Evolutionary conservation across 257 asterid species (phyloP).

Genomic region (Eustoma russellianum): DNA sequence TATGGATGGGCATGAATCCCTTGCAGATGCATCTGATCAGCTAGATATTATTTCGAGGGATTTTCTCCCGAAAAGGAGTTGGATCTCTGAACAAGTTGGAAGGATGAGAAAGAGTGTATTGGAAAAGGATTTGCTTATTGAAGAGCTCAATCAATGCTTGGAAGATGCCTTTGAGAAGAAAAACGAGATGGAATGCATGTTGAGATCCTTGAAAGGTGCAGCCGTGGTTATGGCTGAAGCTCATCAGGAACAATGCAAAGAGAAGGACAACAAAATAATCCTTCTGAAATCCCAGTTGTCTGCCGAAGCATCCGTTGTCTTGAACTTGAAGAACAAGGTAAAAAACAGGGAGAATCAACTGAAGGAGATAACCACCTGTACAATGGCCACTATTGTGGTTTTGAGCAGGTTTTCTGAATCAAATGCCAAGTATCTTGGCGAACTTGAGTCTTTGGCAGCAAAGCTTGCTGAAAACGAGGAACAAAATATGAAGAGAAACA

Average conservation of each 20-base stretch:
- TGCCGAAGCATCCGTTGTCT: constrained; percentile 30
- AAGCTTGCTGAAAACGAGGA: constrained; percentile 36
- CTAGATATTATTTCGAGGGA: constrained; percentile 45
- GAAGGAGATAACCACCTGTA: constrained; percentile 54
- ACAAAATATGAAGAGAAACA: constrained; percentile 27
- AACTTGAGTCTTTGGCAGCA: constrained; percentile 29
- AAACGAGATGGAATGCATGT: constrained; percentile 78
- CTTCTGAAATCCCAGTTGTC: constrained; percentile 41
- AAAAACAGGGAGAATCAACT: constrained; percentile 48
- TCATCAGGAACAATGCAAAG: constrained; percentile 69
- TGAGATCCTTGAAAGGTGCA: constrained; percentile 94
- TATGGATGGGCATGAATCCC: constrained; percentile 59
- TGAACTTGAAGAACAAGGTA: constrained; percentile 42
- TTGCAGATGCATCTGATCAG: constrained; percentile 55
- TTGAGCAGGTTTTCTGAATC: constrained; percentile 65
- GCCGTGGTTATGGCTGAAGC: constrained; percentile 71
- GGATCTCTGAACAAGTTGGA: constrained; percentile 60
- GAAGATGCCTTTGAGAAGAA: constrained; percentile 55
- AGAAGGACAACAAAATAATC: constrained; percentile 55
- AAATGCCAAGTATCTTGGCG: constrained; percentile 36
- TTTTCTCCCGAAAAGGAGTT: constrained; percentile 34
- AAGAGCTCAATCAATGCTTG: constrained; percentile 62
- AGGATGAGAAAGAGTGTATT: constrained; percentile 42
- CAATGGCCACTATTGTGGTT: constrained; percentile 66
- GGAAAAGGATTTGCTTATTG: constrained; percentile 60